Percentiles rank a stretch among this genome's conserved stretches.
phyloP scores from a whole-genome alignment of 768 basidiomycete genomes.

The Tulasnella calospora region DNA sequence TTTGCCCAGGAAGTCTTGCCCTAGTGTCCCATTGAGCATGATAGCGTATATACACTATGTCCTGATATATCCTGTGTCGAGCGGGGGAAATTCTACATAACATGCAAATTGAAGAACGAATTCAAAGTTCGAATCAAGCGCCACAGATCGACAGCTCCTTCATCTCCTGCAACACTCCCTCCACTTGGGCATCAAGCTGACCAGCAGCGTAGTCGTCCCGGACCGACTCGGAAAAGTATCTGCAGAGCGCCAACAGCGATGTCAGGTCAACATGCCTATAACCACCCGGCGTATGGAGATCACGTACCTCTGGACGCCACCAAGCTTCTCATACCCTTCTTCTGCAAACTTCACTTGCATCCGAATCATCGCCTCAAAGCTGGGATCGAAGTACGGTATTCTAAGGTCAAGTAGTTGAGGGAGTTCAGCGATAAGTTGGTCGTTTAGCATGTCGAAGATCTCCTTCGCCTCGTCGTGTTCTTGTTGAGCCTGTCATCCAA shows the following conservation, averaged over 20 bases:
- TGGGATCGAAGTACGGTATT: constrained; percentile 96
- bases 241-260: constrained; percentile 33
- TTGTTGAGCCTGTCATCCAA: constrained; percentile 68
- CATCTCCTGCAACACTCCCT: constrained; percentile 96
- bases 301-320: constrained; percentile 79
- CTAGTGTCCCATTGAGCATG: not conserved
- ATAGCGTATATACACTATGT: not conserved
- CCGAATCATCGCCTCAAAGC: constrained; percentile 97
- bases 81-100: not conserved
- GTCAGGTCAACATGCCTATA: constrained; percentile 11
- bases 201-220: constrained; percentile 97
- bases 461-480: constrained; percentile 94
- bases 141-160: constrained; percentile 92
- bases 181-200: constrained; percentile 93
- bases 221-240: constrained; percentile 84
- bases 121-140: constrained; percentile 11
- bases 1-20: not conserved
- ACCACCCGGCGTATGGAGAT: constrained; percentile 8
- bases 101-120: not conserved
- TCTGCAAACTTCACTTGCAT: constrained; percentile 98
- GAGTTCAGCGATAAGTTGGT: constrained; percentile 83
- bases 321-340: constrained; percentile 95
- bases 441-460: constrained; percentile 88
- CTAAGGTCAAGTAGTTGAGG: constrained; percentile 91
- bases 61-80: not conserved